Evolutionary conservation across 2,329 filamentous ascomycete species (phyloP).

Genomic region (Diplodia scrobiculata): DNA sequence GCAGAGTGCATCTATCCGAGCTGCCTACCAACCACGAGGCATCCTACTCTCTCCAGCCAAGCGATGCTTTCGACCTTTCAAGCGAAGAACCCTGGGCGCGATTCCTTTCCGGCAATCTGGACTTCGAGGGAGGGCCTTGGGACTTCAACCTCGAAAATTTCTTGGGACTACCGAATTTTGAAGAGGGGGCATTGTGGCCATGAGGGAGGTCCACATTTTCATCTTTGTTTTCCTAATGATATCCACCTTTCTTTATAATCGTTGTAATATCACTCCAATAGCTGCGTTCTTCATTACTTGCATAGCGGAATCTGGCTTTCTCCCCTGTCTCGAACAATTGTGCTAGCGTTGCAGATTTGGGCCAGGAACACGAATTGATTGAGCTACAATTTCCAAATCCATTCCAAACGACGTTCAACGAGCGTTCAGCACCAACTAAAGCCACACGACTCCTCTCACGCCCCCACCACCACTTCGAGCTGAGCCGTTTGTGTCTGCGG

Average conservation of each 20-base stretch:
- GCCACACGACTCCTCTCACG: background rate
- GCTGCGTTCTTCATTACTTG: background rate
- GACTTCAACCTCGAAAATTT: background rate
- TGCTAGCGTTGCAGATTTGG: background rate
- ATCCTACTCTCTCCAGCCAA: background rate
- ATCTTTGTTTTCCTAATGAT: background rate
- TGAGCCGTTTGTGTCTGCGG: background rate
- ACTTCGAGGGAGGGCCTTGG: background rate
- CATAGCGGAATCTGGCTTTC: background rate
- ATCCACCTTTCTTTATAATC: background rate
- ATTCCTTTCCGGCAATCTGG: conserved; percentile 2
- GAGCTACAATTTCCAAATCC: background rate
- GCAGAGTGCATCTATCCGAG: background rate
- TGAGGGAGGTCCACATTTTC: background rate
- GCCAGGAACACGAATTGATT: background rate
- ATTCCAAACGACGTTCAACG: background rate
- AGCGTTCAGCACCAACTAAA: background rate
- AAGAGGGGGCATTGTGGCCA: background rate
- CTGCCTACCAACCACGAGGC: background rate
- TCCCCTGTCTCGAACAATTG: background rate
- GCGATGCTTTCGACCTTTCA: background rate
- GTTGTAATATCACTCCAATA: background rate
- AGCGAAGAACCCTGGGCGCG: background rate
- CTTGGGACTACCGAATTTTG: background rate
- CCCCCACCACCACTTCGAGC: background rate